Evolutionary conservation across 371 early-diverging fungal genomes (phyloP).

Genomic region (Syncephalis plumigaleata): DNA sequence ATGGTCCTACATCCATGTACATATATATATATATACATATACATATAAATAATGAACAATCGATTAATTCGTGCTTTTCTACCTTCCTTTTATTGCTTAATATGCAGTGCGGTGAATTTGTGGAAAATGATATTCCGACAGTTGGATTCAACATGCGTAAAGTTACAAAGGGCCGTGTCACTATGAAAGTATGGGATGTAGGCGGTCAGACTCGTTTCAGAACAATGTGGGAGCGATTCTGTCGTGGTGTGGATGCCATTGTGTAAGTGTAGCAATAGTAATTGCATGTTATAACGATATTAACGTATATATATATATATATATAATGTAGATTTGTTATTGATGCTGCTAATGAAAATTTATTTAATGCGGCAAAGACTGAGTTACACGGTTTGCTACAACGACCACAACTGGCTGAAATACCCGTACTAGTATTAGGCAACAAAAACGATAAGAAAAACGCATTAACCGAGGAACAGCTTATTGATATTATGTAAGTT

Average conservation of each 20-base stretch:
- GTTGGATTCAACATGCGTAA: conserved; percentile 98
- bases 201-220: conserved; percentile 83
- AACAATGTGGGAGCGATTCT: conserved; percentile 97
- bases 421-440: conserved; percentile 95
- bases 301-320: conserved; percentile 9
- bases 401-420: conserved; percentile 77
- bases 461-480: conserved; percentile 75
- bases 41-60: background rate
- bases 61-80: too few relatives aligned
- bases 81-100: conserved; percentile 1
- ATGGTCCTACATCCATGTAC: too few relatives aligned
- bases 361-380: conserved; percentile 76
- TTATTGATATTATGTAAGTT: conserved; percentile 77
- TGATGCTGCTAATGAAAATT: conserved; percentile 87
- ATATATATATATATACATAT: background rate
- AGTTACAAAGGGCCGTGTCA: conserved; percentile 79
- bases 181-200: conserved; percentile 98
- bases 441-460: conserved; percentile 97
- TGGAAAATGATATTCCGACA: conserved; percentile 94
- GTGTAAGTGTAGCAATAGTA: conserved; percentile 45
- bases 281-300: background rate
- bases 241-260: conserved; percentile 91
- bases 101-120: conserved; percentile 75
- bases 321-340: conserved; percentile 61
- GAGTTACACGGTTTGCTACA: conserved; percentile 83